phyloP scores from a whole-genome alignment of 2,329 filamentous ascomycete genomes.

The Nigrospora oryzae region DNA sequence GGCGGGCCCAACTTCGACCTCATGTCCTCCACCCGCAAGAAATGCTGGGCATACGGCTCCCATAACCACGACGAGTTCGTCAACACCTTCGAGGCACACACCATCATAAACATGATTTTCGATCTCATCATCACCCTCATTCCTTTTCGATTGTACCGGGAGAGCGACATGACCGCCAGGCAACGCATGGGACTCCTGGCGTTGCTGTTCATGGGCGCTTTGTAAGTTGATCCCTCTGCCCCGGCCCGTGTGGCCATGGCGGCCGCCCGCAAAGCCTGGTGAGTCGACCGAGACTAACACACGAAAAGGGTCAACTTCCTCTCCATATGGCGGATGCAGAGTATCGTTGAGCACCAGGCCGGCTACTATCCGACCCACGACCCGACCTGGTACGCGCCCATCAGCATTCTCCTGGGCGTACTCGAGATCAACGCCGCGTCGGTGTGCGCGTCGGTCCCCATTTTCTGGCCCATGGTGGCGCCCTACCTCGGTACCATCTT shows the following conservation, averaged over 20 bases:
- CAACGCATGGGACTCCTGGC: slow-evolving; percentile 19
- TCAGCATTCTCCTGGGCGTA: slow-evolving; percentile 21
- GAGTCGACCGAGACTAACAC: neutral
- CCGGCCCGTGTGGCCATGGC: neutral
- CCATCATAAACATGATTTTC: slow-evolving; percentile 13
- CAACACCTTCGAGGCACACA: slow-evolving; percentile 12
- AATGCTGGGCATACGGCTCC: slow-evolving; percentile 12
- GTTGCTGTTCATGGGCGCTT: slow-evolving; percentile 20
- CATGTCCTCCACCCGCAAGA: slow-evolving; percentile 5
- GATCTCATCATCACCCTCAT: slow-evolving; percentile 14
- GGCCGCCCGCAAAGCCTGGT: neutral
- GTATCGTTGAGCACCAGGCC: slow-evolving; percentile 17
- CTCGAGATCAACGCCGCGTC: slow-evolving; percentile 24
- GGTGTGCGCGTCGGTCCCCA: slow-evolving; percentile 21
- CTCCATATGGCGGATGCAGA: slow-evolving; percentile 21
- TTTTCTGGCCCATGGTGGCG: slow-evolving; percentile 22
- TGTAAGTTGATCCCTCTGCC: slow-evolving; percentile 13
- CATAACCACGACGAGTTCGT: slow-evolving; percentile 8
- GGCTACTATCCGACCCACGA: slow-evolving; percentile 23
- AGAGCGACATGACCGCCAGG: slow-evolving; percentile 12
- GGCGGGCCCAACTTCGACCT: slow-evolving; percentile 22
- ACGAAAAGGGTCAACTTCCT: slow-evolving; percentile 17
- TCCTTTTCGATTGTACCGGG: slow-evolving; percentile 10
- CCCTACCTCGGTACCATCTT: slow-evolving; percentile 23
- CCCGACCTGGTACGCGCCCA: slow-evolving; percentile 25